These are phyloP conservation scores for Vaccinium vitisidaea DNA, from an alignment of 148 eudicot genomes.

Conservation along the genomic window DNA sequence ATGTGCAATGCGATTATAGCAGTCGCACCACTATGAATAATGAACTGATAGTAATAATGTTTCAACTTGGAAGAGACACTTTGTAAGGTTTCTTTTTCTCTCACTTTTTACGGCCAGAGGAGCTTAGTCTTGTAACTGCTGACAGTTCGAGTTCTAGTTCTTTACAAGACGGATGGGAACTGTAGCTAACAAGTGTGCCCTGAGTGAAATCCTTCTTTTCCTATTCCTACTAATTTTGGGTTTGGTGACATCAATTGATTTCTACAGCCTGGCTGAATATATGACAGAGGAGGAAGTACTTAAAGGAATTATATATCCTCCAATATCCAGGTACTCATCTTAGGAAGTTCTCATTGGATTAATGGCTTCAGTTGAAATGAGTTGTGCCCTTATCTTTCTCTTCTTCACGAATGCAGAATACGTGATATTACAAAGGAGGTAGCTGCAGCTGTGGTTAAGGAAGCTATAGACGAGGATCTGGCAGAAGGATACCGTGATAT, in stretches of 20 bases:
- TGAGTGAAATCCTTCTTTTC: neutral
- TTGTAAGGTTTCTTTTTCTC: neutral
- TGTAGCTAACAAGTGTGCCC: neutral
- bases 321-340: conserved; percentile 69
- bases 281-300: conserved; percentile 93
- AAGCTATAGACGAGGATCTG: conserved; percentile 87
- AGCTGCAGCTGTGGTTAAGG: conserved; percentile 89
- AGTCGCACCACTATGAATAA: neutral
- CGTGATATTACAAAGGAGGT: conserved; percentile 94
- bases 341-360: neutral
- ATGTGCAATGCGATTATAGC: neutral
- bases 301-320: conserved; percentile 73
- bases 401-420: conserved; percentile 48
- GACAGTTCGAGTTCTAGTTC: neutral
- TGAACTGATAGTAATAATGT: neutral
- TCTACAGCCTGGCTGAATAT: conserved; percentile 75
- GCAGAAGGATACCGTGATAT: conserved; percentile 96
- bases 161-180: neutral
- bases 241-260: conserved; percentile 18
- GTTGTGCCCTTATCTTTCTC: conserved; percentile 3
- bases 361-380: neutral
- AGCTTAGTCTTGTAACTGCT: neutral
- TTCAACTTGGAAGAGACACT: neutral
- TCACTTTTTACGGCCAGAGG: neutral
- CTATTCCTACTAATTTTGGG: conserved; percentile 1